Evolutionary conservation across 2,329 filamentous ascomycete genomes (phyloP).

Genomic region (Metarhizium rileyi): DNA sequence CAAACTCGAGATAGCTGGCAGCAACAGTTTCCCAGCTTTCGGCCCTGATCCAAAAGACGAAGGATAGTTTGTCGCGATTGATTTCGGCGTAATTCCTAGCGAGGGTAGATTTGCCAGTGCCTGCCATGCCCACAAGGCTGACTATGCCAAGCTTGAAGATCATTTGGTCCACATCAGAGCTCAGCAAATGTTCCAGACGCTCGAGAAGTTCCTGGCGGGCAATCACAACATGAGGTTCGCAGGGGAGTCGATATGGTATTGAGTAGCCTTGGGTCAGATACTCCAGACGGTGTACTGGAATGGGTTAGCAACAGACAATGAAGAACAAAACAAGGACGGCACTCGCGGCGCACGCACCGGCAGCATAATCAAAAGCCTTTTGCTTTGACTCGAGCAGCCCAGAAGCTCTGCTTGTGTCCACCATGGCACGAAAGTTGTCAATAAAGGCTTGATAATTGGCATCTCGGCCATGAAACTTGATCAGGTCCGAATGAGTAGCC

Average conservation of each 20-base stretch:
- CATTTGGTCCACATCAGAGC: slow-evolving; percentile 3
- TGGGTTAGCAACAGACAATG: background rate
- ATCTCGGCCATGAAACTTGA: slow-evolving; percentile 16
- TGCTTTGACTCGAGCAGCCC: slow-evolving; percentile 12
- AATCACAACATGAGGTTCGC: slow-evolving; percentile 8
- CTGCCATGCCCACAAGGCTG: slow-evolving; percentile 13
- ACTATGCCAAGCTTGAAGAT: slow-evolving; percentile 12
- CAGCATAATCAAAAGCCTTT: slow-evolving; percentile 10
- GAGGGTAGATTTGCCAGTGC: slow-evolving; percentile 16
- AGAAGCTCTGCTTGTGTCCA: slow-evolving; percentile 8
- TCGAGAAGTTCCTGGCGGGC: slow-evolving; percentile 11
- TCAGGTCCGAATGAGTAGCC: slow-evolving; percentile 14
- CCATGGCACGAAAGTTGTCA: slow-evolving; percentile 14
- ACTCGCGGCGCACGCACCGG: slow-evolving; percentile 7
- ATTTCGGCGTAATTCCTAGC: slow-evolving; percentile 15
- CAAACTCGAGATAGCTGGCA: slow-evolving; percentile 17
- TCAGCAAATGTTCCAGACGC: slow-evolving; percentile 11
- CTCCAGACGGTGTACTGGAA: slow-evolving; percentile 10
- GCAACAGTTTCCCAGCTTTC: slow-evolving; percentile 18
- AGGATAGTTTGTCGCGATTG: slow-evolving; percentile 12
- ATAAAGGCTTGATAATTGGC: slow-evolving; percentile 16
- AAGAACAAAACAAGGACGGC: slow-evolving; percentile 4
- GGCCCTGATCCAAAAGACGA: slow-evolving; percentile 17
- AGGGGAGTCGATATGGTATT: slow-evolving; percentile 11
- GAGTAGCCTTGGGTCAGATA: slow-evolving; percentile 11